A percentile compares a stretch with the other conserved stretches of the same genome.
phyloP scores from a whole-genome alignment of 2,329 filamentous ascomycete species.

The Ophiostoma novo-ulmi region DNA sequence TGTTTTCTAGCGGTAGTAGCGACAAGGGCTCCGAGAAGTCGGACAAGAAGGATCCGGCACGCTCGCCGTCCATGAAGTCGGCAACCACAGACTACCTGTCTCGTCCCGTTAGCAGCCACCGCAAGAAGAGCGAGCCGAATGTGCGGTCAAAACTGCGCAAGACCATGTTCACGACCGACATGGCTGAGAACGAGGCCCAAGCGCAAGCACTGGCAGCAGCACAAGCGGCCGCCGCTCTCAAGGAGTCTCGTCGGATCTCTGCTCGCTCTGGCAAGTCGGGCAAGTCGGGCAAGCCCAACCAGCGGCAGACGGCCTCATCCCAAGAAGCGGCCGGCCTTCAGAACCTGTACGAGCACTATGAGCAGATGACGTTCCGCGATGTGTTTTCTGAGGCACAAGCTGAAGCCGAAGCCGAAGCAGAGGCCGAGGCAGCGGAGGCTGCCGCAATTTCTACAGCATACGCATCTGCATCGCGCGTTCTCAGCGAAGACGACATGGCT shows the following conservation, averaged over 20 bases:
- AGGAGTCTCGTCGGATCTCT: background rate
- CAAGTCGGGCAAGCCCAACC: background rate
- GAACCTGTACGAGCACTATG: slow-evolving; percentile 54
- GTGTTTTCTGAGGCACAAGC: slow-evolving; percentile 32
- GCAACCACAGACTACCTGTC: slow-evolving; percentile 32
- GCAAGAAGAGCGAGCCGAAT: slow-evolving; percentile 29
- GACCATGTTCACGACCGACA: background rate
- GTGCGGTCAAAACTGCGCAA: slow-evolving; percentile 24
- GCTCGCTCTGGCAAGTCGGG: slow-evolving; percentile 4
- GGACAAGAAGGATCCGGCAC: slow-evolving; percentile 20
- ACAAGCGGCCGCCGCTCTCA: slow-evolving; percentile 30
- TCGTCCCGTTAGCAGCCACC: slow-evolving; percentile 30
- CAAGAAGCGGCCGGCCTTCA: slow-evolving; percentile 37
- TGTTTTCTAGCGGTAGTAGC: slow-evolving; percentile 36
- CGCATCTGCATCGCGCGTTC: background rate
- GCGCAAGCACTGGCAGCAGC: slow-evolving; percentile 14
- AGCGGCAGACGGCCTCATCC: slow-evolving; percentile 20
- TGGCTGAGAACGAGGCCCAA: background rate
- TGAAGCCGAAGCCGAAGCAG: slow-evolving; percentile 1
- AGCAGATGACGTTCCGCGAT: slow-evolving; percentile 50
- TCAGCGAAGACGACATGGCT: background rate
- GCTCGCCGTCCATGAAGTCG: slow-evolving; percentile 43
- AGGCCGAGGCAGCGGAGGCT: background rate
- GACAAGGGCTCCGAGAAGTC: slow-evolving; percentile 34
- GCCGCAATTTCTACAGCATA: background rate